Conservation (phyloP, 192 early-diverging fungal genomes). For the Phlyctochytrium planicorne region DNA sequence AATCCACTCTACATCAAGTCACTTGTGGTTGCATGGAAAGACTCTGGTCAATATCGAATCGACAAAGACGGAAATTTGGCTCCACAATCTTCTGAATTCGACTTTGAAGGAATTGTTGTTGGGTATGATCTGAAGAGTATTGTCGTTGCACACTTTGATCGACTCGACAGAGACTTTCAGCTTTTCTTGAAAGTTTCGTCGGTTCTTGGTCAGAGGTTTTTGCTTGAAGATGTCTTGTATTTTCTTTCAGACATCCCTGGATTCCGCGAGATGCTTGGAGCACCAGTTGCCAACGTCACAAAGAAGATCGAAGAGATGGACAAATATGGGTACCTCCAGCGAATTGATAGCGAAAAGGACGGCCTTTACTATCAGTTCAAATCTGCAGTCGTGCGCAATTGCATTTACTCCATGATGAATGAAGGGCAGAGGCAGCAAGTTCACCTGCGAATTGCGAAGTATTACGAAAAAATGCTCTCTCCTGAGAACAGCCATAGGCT, state of each 20-base stretch:
- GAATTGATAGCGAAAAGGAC: conserved; percentile 29
- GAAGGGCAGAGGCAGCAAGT: conserved; percentile 47
- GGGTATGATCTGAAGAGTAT: conserved; percentile 48
- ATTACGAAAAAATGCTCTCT: conserved; percentile 45
- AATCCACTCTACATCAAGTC: conserved; percentile 50
- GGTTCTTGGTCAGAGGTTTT: conserved; percentile 49
- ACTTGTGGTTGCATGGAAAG: conserved; percentile 45
- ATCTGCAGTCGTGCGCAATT: conserved; percentile 49
- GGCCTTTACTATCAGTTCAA: conserved; percentile 44
- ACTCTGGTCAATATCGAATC: conserved; percentile 43
- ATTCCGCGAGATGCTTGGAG: conserved; percentile 22
- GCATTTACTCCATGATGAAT: conserved; percentile 54
- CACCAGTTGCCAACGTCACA: conserved; percentile 14
- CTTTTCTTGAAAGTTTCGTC: conserved; percentile 54
- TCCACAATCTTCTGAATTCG: conserved; percentile 35
- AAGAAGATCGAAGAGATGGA: conserved; percentile 31
- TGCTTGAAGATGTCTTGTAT: conserved; percentile 48
- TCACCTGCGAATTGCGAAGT: conserved; percentile 41
- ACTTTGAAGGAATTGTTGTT: conserved; percentile 48
- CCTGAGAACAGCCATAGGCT: conserved; percentile 31
- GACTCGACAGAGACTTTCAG: conserved; percentile 50
- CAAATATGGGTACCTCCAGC: conserved; percentile 49
- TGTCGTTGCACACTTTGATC: conserved; percentile 53
- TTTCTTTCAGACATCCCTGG: conserved; percentile 35
- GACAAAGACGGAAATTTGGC: conserved; percentile 25